Evolutionary conservation across 2,329 filamentous ascomycete species (phyloP).

Genomic region (Phyllosticta capitalensis): DNA sequence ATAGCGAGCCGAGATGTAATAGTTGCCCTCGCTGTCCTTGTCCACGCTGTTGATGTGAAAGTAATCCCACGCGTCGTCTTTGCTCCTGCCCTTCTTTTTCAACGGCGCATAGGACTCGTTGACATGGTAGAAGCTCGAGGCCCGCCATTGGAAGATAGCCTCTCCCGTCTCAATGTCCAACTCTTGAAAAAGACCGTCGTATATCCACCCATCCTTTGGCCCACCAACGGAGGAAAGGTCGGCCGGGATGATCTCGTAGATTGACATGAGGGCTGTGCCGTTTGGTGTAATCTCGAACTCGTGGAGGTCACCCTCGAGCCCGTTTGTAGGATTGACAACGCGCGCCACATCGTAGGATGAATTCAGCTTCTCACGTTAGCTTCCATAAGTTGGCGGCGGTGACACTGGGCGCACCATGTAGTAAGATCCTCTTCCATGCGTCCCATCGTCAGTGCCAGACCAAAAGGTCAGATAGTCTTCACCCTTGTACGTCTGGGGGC

Average conservation of each 20-base stretch:
- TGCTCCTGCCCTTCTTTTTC: conserved; percentile 19
- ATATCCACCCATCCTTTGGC: conserved; percentile 29
- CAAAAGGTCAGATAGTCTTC: conserved; percentile 31
- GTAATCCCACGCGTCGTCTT: conserved; percentile 29
- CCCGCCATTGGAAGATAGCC: conserved; percentile 33
- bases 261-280: conserved; percentile 35
- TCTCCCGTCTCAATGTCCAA: conserved; percentile 31
- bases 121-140: conserved; percentile 28
- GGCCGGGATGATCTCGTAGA: conserved; percentile 30
- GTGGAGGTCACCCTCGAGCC: conserved; percentile 29
- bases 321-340: conserved; percentile 14
- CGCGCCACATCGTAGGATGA: conserved; percentile 13
- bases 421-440: conserved; percentile 24
- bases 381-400: neutral
- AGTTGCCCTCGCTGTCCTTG: conserved; percentile 23
- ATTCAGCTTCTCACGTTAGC: conserved; percentile 9
- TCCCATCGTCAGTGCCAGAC: conserved; percentile 24
- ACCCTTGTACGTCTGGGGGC: conserved; percentile 25
- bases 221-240: conserved; percentile 32
- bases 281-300: conserved; percentile 36
- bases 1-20: conserved; percentile 16
- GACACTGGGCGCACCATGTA: conserved; percentile 19
- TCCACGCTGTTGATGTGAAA: conserved; percentile 33
- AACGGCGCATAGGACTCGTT: conserved; percentile 18
- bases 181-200: conserved; percentile 37